Conservation (phyloP, 139 green algal genomes). For the Chlamydomonas urium region DNA sequence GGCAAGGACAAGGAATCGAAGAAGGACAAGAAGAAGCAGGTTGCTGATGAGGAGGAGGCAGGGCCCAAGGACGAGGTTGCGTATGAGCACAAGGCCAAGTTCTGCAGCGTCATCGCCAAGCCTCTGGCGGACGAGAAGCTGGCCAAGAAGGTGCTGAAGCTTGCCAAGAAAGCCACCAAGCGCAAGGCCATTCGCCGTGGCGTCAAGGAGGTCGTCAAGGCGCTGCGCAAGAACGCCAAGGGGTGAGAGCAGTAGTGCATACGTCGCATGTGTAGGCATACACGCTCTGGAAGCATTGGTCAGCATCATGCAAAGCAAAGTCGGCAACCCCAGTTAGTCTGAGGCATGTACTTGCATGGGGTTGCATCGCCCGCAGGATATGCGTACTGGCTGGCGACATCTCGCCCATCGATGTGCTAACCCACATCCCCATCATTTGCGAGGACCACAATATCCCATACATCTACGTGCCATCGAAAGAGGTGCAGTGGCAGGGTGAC, state of each 20-base stretch:
- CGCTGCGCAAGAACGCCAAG: conserved; percentile 86
- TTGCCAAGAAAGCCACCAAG: conserved; percentile 92
- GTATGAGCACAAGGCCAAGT: conserved; percentile 51
- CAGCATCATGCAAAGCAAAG: no score
- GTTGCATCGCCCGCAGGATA: conserved; percentile 70
- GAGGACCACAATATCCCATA: conserved; percentile 94
- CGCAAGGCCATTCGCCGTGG: conserved; percentile 92
- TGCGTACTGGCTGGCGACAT: conserved; percentile 96
- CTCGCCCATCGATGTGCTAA: conserved; percentile 96
- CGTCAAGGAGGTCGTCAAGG: conserved; percentile 99
- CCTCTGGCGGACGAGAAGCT: conserved; percentile 92
- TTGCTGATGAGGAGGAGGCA: not conserved
- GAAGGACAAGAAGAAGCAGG: conserved; percentile 27
- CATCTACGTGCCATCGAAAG: conserved; percentile 94
- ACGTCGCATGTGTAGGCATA: not conserved
- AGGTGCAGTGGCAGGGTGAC: no score
- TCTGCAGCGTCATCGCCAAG: conserved; percentile 75
- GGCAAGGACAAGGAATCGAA: conserved; percentile 23
- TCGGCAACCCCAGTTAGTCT: no score
- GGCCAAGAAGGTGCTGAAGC: conserved; percentile 87
- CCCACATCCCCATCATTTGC: conserved; percentile 93
- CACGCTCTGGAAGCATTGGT: no score
- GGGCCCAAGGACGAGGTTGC: conserved; percentile 14
- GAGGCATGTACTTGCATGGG: no score
- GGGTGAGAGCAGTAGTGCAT: conserved; percentile 72